A percentile compares a stretch with the other conserved stretches of the same genome.
These are phyloP conservation scores for Colletotrichum australisinense DNA, from an alignment of 2,329 filamentous ascomycete genomes.

Conservation along the genomic window DNA sequence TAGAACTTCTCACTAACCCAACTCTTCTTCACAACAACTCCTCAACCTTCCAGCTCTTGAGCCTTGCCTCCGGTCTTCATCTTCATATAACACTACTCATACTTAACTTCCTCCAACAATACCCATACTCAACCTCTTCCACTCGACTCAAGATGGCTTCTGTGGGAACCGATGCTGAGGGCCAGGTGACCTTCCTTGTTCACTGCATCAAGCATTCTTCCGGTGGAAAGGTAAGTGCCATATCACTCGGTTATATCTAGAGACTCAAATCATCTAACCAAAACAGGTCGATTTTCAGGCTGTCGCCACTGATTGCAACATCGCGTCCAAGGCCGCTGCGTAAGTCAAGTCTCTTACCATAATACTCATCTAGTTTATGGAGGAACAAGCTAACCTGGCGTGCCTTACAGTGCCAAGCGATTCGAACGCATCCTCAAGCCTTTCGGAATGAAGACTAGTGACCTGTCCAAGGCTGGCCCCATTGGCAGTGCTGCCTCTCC, in stretches of 20 bases:
- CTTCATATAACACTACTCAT: neutral
- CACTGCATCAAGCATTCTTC: slow-evolving; percentile 71
- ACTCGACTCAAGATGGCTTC: slow-evolving; percentile 30
- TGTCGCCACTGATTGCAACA: slow-evolving; percentile 72
- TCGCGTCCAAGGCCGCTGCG: slow-evolving; percentile 76
- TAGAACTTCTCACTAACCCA: neutral
- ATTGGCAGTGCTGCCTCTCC: slow-evolving; percentile 23
- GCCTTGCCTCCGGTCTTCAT: neutral
- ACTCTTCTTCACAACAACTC: neutral
- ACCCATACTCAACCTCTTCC: neutral
- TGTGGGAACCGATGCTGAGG: slow-evolving; percentile 54
- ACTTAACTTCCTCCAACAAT: neutral
- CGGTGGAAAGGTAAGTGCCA: slow-evolving; percentile 66
- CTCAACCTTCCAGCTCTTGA: neutral
- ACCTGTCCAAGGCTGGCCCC: slow-evolving; percentile 33
- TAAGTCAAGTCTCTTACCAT: slow-evolving; percentile 58
- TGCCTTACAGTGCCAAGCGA: slow-evolving; percentile 67
- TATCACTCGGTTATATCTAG: neutral
- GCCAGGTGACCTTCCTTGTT: slow-evolving; percentile 74
- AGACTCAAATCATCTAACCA: slow-evolving; percentile 32
- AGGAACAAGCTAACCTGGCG: neutral
- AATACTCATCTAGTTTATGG: neutral
- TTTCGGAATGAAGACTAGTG: slow-evolving; percentile 55
- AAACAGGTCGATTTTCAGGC: slow-evolving; percentile 71
- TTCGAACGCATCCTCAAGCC: slow-evolving; percentile 75